Percentiles rank a stretch among this genome's conserved stretches.
These are phyloP conservation scores for Bassia scoparia DNA, from an alignment of 148 eudicot species.

Conservation along the genomic window DNA sequence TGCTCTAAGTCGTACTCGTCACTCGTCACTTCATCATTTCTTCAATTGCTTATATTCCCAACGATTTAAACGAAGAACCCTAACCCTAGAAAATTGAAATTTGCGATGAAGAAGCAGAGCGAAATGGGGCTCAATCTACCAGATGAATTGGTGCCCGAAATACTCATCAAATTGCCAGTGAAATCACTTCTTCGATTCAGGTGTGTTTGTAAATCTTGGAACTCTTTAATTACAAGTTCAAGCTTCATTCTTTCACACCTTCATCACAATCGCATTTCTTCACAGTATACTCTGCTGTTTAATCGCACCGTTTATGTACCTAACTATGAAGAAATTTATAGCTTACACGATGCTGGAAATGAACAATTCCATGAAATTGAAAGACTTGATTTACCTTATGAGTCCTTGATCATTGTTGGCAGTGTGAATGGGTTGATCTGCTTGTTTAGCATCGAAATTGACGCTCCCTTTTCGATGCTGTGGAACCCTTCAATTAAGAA, in stretches of 20 bases:
- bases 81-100: no score
- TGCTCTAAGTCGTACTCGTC: no score
- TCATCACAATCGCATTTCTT: background rate
- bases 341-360: background rate
- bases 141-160: background rate
- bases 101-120: no score
- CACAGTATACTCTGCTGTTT: background rate
- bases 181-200: conserved; percentile 7
- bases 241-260: conserved; percentile 3
- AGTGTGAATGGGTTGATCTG: conserved; percentile 7
- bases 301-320: no score
- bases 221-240: background rate
- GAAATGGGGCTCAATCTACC: background rate
- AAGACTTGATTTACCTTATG: conserved; percentile 4
- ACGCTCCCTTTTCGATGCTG: background rate
- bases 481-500: conserved; percentile 19
- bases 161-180: conserved; percentile 4
- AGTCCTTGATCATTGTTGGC: conserved; percentile 7
- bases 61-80: no score
- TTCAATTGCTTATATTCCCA: no score
- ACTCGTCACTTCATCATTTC: no score
- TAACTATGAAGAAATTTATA: background rate
- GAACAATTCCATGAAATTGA: conserved; percentile 1
- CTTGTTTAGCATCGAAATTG: conserved; percentile 4
- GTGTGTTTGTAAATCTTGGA: conserved; percentile 15